Percentiles rank a stretch among this genome's conserved stretches.
Conservation (phyloP, 2,329 filamentous ascomycete species). For the Thielaviopsis ethacetica region DNA sequence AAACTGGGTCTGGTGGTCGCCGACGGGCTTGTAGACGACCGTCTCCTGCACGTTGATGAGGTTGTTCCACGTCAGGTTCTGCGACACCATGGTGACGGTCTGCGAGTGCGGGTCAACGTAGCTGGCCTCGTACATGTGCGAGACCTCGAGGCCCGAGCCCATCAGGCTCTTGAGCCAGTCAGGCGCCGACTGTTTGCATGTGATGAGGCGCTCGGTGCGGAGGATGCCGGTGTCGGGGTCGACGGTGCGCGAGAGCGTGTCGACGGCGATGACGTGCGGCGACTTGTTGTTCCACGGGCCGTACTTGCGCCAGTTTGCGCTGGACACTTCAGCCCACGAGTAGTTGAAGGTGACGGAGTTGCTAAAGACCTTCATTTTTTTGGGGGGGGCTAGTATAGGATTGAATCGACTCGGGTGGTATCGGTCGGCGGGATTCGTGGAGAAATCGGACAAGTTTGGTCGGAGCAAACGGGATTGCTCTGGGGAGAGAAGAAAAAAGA, state of each 20-base stretch:
- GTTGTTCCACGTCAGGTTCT: conserved; percentile 86
- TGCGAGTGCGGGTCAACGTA: conserved; percentile 75
- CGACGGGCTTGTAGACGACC: conserved; percentile 59
- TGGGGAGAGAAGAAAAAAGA: not conserved
- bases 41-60: conserved; percentile 87
- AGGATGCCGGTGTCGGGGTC: conserved; percentile 41
- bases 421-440: no score
- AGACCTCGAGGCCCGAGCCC: conserved; percentile 56
- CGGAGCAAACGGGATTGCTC: no score
- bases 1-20: conserved; percentile 54
- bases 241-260: conserved; percentile 62
- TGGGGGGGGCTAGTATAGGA: not conserved
- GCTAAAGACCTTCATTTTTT: conserved; percentile 84
- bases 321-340: conserved; percentile 96
- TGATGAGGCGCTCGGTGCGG: conserved; percentile 45
- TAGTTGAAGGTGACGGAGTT: conserved; percentile 86
- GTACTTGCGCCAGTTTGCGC: conserved; percentile 97
- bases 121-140: conserved; percentile 84
- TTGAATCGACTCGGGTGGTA: not conserved
- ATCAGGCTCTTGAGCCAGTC: conserved; percentile 70
- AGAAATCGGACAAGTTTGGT: no score
- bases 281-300: conserved; percentile 98
- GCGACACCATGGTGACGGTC: conserved; percentile 91
- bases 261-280: conserved; percentile 90
- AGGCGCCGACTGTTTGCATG: conserved; percentile 47